Percentiles rank a stretch among this genome's conserved stretches.
These are phyloP conservation scores for Tuber melanosporum DNA, from an alignment of 495 filamentous ascomycete genomes.

Conservation along the genomic window DNA sequence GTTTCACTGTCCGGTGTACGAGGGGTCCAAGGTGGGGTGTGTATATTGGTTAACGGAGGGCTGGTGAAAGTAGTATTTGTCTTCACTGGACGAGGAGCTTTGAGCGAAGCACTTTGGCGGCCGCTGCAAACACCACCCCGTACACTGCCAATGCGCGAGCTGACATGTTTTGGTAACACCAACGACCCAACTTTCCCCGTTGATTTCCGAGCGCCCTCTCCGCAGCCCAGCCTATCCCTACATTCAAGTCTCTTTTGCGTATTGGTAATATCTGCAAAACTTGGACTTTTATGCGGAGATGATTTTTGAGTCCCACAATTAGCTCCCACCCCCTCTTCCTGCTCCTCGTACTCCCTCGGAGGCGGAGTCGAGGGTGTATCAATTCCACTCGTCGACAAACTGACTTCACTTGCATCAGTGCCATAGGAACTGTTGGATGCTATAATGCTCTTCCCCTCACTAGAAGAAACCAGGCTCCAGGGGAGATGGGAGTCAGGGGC, in stretches of 20 bases:
- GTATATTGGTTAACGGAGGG: background rate
- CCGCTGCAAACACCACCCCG: background rate
- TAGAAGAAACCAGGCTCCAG: background rate
- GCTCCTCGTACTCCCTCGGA: background rate
- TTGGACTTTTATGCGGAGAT: background rate
- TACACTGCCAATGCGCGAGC: background rate
- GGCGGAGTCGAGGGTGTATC: background rate
- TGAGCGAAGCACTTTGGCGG: background rate
- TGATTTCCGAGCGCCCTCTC: background rate
- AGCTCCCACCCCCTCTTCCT: background rate
- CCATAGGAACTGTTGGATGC: background rate
- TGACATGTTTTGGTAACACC: background rate
- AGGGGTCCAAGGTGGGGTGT: background rate
- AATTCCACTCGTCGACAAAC: background rate
- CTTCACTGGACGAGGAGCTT: background rate
- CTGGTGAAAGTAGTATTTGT: background rate
- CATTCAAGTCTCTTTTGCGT: background rate
- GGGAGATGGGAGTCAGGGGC: conserved; percentile 1
- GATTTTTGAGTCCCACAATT: background rate
- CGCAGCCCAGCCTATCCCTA: background rate
- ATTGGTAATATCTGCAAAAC: conserved; percentile 1
- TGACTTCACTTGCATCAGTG: background rate
- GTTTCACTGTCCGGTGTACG: background rate
- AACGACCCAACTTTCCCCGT: background rate
- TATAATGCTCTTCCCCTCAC: background rate